Conservation (phyloP, 2,329 filamentous ascomycete genomes). For the Didymella sp. region DNA sequence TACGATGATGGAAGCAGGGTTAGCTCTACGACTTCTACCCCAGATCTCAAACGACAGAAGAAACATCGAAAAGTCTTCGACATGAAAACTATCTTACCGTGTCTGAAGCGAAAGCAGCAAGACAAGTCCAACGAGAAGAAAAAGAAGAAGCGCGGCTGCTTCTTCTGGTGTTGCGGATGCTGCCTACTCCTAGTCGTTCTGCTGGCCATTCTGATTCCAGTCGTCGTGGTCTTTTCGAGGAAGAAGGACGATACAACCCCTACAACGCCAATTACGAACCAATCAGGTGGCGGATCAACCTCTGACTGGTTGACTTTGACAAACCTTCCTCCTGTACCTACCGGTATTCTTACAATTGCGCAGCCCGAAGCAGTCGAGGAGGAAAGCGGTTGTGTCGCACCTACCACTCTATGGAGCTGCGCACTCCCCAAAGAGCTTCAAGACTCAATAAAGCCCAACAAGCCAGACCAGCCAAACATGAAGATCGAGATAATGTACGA, state of each 20-base stretch:
- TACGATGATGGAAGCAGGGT: slow-evolving; percentile 37
- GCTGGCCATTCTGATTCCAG: slow-evolving; percentile 50
- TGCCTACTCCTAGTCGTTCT: slow-evolving; percentile 46
- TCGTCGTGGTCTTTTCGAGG: slow-evolving; percentile 45
- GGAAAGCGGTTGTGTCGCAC: slow-evolving; percentile 73
- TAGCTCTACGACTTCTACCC: slow-evolving; percentile 31
- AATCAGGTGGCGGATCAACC: slow-evolving; percentile 24
- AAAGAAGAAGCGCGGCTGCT: slow-evolving; percentile 43
- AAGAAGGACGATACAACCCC: slow-evolving; percentile 50
- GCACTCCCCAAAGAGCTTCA: slow-evolving; percentile 81
- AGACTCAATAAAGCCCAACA: slow-evolving; percentile 66
- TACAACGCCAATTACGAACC: slow-evolving; percentile 16
- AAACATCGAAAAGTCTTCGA: slow-evolving; percentile 42
- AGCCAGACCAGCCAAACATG: slow-evolving; percentile 76
- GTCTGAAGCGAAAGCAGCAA: slow-evolving; percentile 27
- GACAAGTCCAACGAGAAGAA: slow-evolving; percentile 30
- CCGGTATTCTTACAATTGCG: slow-evolving; percentile 79
- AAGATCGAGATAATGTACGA: slow-evolving; percentile 73
- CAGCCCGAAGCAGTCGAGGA: slow-evolving; percentile 71
- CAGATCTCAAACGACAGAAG: slow-evolving; percentile 38
- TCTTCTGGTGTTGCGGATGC: slow-evolving; percentile 47
- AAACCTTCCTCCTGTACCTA: slow-evolving; percentile 84
- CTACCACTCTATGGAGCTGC: slow-evolving; percentile 84
- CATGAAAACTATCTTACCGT: slow-evolving; percentile 34
- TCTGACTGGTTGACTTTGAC: slow-evolving; percentile 82